Percentiles rank a stretch among this genome's conserved stretches.
These are phyloP conservation scores for Gloeophyllum trabeum DNA, from an alignment of 768 basidiomycete species.

Conservation along the genomic window DNA sequence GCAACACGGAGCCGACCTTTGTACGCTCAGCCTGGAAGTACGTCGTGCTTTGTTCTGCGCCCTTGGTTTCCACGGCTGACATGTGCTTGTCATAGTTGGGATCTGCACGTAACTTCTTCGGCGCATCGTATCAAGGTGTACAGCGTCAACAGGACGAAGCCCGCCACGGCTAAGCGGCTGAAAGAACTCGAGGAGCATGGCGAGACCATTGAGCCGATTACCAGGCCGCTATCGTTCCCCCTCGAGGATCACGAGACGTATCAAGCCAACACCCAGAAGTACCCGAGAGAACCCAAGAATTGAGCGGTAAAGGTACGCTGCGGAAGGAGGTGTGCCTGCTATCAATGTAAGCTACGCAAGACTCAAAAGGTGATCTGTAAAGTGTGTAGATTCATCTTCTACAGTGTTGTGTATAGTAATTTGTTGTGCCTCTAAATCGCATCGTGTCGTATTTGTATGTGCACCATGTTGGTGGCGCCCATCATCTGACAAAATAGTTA, in stretches of 20 bases:
- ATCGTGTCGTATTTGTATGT: no score
- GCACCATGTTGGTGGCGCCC: no score
- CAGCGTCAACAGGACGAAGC: slow-evolving; percentile 33
- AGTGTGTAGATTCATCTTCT: no score
- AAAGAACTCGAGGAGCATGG: slow-evolving; percentile 26
- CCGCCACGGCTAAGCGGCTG: slow-evolving; percentile 31
- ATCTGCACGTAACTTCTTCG: slow-evolving; percentile 41
- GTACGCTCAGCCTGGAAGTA: slow-evolving; percentile 46
- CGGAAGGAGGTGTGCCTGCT: no score
- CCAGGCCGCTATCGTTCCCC: slow-evolving; percentile 25
- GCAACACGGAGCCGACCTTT: slow-evolving; percentile 45
- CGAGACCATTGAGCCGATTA: slow-evolving; percentile 27
- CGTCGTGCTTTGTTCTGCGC: slow-evolving; percentile 8
- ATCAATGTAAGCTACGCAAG: no score
- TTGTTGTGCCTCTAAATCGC: no score
- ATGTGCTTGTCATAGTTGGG: slow-evolving; percentile 24
- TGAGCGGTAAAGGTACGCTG: slow-evolving; percentile 6
- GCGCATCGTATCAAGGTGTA: slow-evolving; percentile 43
- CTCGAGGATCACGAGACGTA: slow-evolving; percentile 23
- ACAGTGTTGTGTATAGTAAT: no score
- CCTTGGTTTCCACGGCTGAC: background rate
- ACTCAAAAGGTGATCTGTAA: no score
- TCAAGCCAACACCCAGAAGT: slow-evolving; percentile 12
- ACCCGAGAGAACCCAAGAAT: slow-evolving; percentile 21
- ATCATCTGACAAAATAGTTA: no score